Conservation (phyloP, 2,329 filamentous ascomycete species). For the Fonsecaea pugnacius region DNA sequence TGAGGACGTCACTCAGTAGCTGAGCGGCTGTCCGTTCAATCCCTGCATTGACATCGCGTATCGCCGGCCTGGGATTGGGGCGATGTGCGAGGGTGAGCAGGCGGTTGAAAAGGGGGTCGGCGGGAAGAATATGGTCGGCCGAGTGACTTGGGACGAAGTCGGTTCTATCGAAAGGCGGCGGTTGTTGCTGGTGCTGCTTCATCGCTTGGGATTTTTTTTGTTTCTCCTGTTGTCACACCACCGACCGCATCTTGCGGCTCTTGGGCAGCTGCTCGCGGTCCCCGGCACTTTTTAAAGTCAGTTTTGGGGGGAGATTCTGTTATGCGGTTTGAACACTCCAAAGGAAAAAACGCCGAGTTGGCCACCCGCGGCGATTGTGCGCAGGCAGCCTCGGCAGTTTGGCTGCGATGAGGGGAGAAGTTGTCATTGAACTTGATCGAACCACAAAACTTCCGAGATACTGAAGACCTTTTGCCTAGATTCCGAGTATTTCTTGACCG, state of each 20-base stretch:
- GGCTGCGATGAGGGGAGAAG: slow-evolving; percentile 13
- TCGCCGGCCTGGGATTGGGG: slow-evolving; percentile 36
- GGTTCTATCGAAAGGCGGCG: slow-evolving; percentile 32
- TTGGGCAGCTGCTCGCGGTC: not conserved
- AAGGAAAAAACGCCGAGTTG: slow-evolving; percentile 1
- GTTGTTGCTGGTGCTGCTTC: slow-evolving; percentile 19
- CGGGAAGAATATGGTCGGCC: slow-evolving; percentile 41
- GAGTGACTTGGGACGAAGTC: slow-evolving; percentile 40
- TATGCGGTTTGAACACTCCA: not conserved
- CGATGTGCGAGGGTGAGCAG: slow-evolving; percentile 42
- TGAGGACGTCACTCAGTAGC: slow-evolving; percentile 42
- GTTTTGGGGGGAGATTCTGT: not conserved
- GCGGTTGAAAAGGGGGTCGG: slow-evolving; percentile 42
- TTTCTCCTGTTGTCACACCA: not conserved
- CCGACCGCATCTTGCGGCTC: not conserved
- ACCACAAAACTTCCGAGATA: not conserved
- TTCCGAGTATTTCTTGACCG: not conserved
- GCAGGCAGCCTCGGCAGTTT: slow-evolving; percentile 21
- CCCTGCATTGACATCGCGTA: slow-evolving; percentile 42
- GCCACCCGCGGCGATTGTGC: slow-evolving; percentile 26
- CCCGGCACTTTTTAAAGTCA: not conserved
- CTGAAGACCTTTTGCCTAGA: not conserved
- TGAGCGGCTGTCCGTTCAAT: slow-evolving; percentile 43
- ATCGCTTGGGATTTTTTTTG: slow-evolving; percentile 10
- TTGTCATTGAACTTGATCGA: not conserved